Conservation (phyloP, 495 filamentous ascomycete species). For the Aspergillus indologenus region DNA sequence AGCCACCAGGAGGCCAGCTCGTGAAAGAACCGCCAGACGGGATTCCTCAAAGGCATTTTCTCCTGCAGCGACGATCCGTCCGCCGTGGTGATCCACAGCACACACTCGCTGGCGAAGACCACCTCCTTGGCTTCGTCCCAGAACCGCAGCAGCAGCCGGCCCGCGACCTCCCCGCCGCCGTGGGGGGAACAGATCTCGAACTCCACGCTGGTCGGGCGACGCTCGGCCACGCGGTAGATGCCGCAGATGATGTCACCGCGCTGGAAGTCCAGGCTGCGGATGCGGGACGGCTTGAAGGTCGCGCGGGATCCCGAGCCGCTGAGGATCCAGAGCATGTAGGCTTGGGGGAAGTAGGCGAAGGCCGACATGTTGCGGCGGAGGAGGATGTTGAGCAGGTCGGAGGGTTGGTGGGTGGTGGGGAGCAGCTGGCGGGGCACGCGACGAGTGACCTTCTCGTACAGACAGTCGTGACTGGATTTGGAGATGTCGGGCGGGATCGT, state of each 20-base stretch:
- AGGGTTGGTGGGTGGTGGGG: slow-evolving; percentile 12
- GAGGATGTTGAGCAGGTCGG: slow-evolving; percentile 26
- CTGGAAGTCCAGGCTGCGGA: slow-evolving; percentile 27
- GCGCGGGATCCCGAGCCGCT: background rate
- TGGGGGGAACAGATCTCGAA: slow-evolving; percentile 31
- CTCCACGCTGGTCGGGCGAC: slow-evolving; percentile 29
- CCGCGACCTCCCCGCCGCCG: slow-evolving; percentile 20
- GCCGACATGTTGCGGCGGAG: slow-evolving; percentile 36
- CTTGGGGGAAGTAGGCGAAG: slow-evolving; percentile 33
- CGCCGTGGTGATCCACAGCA: slow-evolving; percentile 32
- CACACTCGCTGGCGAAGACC: slow-evolving; percentile 32
- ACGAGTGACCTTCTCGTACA: slow-evolving; percentile 28
- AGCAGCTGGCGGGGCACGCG: slow-evolving; percentile 23
- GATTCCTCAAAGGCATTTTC: slow-evolving; percentile 32
- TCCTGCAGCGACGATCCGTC: slow-evolving; percentile 7
- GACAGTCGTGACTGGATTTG: slow-evolving; percentile 19
- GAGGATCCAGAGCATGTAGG: slow-evolving; percentile 23
- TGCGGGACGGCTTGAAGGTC: slow-evolving; percentile 28
- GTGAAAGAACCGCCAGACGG: slow-evolving; percentile 30
- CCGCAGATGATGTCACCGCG: slow-evolving; percentile 36
- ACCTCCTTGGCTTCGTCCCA: slow-evolving; percentile 19
- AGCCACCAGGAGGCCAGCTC: slow-evolving; percentile 41
- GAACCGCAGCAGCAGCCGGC: slow-evolving; percentile 29
- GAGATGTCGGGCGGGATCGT: slow-evolving; percentile 25
- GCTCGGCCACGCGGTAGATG: slow-evolving; percentile 27